Evolutionary conservation across 768 basidiomycete genomes (phyloP).

Genomic region (Sistotremastrum niveocremeum): DNA sequence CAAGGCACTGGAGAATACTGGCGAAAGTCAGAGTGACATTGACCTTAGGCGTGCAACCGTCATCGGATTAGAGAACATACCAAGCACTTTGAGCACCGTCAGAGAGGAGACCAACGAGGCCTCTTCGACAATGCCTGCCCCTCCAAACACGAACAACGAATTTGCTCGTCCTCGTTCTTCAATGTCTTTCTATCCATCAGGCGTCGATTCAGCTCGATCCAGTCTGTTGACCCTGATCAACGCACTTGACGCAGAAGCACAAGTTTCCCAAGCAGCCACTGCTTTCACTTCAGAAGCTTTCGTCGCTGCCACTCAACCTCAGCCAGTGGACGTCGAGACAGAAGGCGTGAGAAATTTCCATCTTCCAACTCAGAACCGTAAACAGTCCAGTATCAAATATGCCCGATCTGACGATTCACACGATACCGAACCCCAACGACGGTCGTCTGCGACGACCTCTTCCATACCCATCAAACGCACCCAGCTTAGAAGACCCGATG

Average conservation of each 20-base stretch:
- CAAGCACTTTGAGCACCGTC: slow-evolving; percentile 22
- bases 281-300: slow-evolving; percentile 48
- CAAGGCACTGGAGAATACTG: slow-evolving; percentile 20
- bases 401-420: slow-evolving; percentile 25
- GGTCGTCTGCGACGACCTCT: background rate
- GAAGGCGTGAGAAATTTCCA: too few species aligned
- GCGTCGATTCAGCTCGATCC: slow-evolving; percentile 35
- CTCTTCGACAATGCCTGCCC: slow-evolving; percentile 5
- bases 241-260: slow-evolving; percentile 17
- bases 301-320: slow-evolving; percentile 33
- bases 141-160: background rate
- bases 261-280: slow-evolving; percentile 43
- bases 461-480: slow-evolving; percentile 1
- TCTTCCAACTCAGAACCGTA: background rate
- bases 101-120: slow-evolving; percentile 19
- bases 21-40: too few species aligned
- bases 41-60: too few species aligned
- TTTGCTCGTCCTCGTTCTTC: slow-evolving; percentile 26
- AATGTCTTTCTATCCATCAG: slow-evolving; percentile 34
- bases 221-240: slow-evolving; percentile 32
- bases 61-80: background rate
- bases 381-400: background rate
- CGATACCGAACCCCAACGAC: slow-evolving; percentile 22
- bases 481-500: background rate
- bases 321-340: too few species aligned